Base-by-base conservation (phyloP, 306 rosid genomes). In the Mimosa bimucronata region DNA sequence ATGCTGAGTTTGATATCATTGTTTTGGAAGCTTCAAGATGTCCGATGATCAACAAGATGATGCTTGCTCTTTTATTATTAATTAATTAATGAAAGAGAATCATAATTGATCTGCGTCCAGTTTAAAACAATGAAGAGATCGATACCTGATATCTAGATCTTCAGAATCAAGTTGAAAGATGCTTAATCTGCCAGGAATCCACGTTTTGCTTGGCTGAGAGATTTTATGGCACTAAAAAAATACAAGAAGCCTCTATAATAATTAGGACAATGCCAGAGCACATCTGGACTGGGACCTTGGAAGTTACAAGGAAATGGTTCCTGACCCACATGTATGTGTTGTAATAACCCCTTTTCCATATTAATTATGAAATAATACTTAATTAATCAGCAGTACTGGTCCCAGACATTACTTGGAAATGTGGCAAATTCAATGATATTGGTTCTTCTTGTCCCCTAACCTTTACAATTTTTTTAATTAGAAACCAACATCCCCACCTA, bases 401-500 rank as follows among this genome's bases (percentile, higher is more conserved):
- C 55, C 85, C 84, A 81, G 67, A 42, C 46, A 88, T 88, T 79
- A 87, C 91, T 83, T 83, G 97, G 88, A 85, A 91, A 88, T 79
- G 83, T 82, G 79, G 87, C 86, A 85, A 71, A 28, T 85, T 85
- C 67, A 85, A 88, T 81, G 85, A 76, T 53, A 12, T 26, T 76
- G 89, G 88, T 81, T 89, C 86, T 74, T 65, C 75, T 79, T 83
- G 89, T 91, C 88, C 67, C 85, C 78, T 34, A 55, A 9, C 29
- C 62, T 28, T 76, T 62, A 28, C 31, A 64, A 26, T 41, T 75
- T 7, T 38, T 75, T 60, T 42, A 42, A 71, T 74, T 52, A 71
- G 29, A 85, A 86, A 89, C 88, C 91, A 91, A 91, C 97, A 91
- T 91, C 92, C 97, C 88, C 67, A 85, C 89, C 57, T 48, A 48